Evolutionary conservation across 192 early-diverging fungal species (phyloP), one percentile per base, ranked within the genome.

Genomic region (Coemansia sp.): DNA sequence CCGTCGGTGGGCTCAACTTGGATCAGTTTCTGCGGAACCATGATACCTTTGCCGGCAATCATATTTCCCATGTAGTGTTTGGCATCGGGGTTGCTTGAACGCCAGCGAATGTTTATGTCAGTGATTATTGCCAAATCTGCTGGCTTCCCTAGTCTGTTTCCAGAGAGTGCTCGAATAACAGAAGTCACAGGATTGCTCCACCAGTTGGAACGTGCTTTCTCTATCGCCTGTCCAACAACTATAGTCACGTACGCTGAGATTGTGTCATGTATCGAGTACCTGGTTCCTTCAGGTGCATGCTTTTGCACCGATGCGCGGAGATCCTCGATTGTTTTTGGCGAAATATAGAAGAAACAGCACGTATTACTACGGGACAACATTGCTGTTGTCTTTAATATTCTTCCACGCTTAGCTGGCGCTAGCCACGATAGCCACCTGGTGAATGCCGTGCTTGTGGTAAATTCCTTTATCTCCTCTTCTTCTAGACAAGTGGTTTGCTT

Each of bases 301-400:
- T n/a, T 20, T 6, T 20, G 10, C 23, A 61, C 41, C 1, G 15
- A n/a, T 2, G n/a, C 15, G 23, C 53, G 66, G 11, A 68, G 53
- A 14, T 15, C 13, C 2, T 41, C 54, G 15, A 68, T 41, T 13
- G 25, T 41, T 11, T 30, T 13, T 11, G 17, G 4, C 3, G 59
- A 50, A 11, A 68, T 61, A 20, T 71, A 62, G 30, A 71, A 71
- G 2, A 50, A 22, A 27, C 55, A 42, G 13, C 62, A 36, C 7
- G 41, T 15, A 14, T 55, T 22, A 1, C 1, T 20, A 2, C 13
- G 7, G 6, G 13, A 10, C 1, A 13, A 27, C n/a, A n/a, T n/a
- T n/a, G n/a, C n/a, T n/a, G n/a, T 34, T 34, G 33, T 9, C 15
- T 4, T n/a, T 0, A 64, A 27, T 4, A 60, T 0, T 10, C 10